Conservation (phyloP, 2,329 filamentous ascomycete genomes). For the Diaporthe capsici region DNA sequence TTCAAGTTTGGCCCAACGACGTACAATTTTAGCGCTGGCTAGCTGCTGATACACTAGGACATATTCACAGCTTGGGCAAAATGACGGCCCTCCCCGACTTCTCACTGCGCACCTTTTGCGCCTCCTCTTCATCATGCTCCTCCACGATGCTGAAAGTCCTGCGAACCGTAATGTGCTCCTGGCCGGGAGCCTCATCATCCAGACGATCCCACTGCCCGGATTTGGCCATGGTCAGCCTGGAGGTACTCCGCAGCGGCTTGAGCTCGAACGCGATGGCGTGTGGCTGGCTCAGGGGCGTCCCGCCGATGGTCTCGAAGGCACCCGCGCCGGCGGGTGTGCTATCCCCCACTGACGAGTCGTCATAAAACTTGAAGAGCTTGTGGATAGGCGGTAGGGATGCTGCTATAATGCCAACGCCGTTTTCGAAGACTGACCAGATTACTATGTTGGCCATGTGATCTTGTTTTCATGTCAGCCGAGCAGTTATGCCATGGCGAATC, state of each 20-base stretch:
- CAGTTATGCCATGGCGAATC: accelerated
- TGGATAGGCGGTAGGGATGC: constrained; percentile 45
- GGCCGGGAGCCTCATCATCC: not conserved
- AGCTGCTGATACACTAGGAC: not conserved
- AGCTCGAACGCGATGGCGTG: not conserved
- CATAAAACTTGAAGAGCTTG: constrained; percentile 32
- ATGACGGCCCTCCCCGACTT: not conserved
- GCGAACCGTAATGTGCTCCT: not conserved
- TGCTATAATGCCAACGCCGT: constrained; percentile 55
- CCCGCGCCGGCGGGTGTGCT: constrained; percentile 12
- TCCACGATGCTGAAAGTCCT: constrained; percentile 17
- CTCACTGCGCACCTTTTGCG: not conserved
- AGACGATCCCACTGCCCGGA: constrained; percentile 3
- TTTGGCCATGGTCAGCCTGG: not conserved
- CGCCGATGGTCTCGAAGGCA: constrained; percentile 19
- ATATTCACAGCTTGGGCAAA: not conserved
- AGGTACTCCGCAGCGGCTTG: not conserved
- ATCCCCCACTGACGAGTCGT: not conserved
- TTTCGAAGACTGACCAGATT: constrained; percentile 59
- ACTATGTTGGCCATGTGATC: constrained; percentile 57
- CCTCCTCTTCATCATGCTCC: not conserved
- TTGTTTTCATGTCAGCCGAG: not conserved
- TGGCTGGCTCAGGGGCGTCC: constrained; percentile 7
- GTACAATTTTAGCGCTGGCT: too few relatives aligned
- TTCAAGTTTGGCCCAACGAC: too few relatives aligned